Evolutionary conservation across 768 basidiomycete genomes (phyloP), one percentile per base, ranked within the genome.

Genomic region (Suillus sp.): DNA sequence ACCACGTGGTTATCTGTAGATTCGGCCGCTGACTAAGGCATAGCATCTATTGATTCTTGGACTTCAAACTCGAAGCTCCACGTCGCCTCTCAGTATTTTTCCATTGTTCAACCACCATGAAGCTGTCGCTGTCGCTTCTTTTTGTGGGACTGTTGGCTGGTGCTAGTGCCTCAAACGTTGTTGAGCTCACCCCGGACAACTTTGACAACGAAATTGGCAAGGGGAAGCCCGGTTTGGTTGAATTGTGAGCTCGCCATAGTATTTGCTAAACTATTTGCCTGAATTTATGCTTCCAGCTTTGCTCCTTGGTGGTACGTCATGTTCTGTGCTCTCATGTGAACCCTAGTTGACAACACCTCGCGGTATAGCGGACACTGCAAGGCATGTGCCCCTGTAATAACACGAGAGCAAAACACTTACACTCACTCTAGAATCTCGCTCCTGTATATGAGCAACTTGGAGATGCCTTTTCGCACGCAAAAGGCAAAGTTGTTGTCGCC

Each of bases 391-490:
- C n/a, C 56, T 62, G 27, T 34, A 16, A n/a, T 22, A 34, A 20
- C 47, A 25, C 51, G 59, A 34, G 25, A 58, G n/a, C 35, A 22
- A 35, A 35, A 53, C 32, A 50, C 59, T 56, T 14, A 59, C 47
- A 4, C 10, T 60, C 25, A 40, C n/a, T 40, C 43, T 69, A 94
- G 93, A 93, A 84, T 78, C 90, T 96, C 64, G 95, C 93, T 0
- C 95, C 96, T 3, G 76, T 79, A 0, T 98, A 93, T 67, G 95
- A 96, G 73, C 83, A 96, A 73, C 86, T 98, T 32, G 95, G 89
- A 34, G 91, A 96, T 69, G 91, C 91, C n/a, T 98, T 87, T 72
- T 77, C 84, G 4, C 84, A 89, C 60, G 86, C 83, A 59, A 90
- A 90, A 66, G 88, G 93, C 71, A 93, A 92, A 72, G 91, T 98